Base-by-base conservation (phyloP, 2,329 filamentous ascomycete genomes). In the Pestalotiopsis sp. region DNA sequence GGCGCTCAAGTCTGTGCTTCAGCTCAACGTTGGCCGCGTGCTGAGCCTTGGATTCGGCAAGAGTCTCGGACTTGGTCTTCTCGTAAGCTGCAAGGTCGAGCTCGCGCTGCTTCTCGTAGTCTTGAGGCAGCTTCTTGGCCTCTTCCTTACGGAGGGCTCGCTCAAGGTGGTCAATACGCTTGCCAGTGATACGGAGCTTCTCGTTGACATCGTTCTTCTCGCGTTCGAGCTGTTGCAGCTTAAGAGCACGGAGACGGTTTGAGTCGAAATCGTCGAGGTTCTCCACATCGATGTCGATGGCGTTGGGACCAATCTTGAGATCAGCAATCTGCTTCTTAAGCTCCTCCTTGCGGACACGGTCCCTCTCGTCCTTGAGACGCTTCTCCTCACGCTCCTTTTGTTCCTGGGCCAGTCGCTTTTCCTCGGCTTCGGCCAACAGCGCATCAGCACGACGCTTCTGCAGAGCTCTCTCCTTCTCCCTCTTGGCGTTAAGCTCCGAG, bases 181-280 rank as follows among this genome's bases (percentile, higher is more conserved):
- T 98, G 80, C 92, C 94, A 70, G 95, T 97, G 75, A 97, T 90
- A 76, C 94, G 92, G 66, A 98, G 89, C 79, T 93, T 94, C 83
- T 98, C 94, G 72, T 93, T 93, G 74, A 98, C 91, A 78, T 96
- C 94, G 77, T 95, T 97, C 91, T 98, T 99, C 86, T 98, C 96
- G 75, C 95, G 95, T 84, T 98, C 96, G 12, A 99, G 89, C 82
- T 97, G 95, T 70, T 93, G 92, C 68, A 99, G 89, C 87, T 98
- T 98, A 84, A 99, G 92, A 74, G 93, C 92, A 80, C 96, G 95
- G 75, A 99, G 93, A 72, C 92, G 91, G 81, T 94, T 94, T 80
- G 91, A 93, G 81, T 98, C 95, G 68, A 98, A 88, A 73, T 93
- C 93, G 71, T 96, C 92, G 67, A 98, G 86, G 75, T 98, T 90